Conservation (phyloP, 768 basidiomycete genomes). For the Lactarius vividus region DNA sequence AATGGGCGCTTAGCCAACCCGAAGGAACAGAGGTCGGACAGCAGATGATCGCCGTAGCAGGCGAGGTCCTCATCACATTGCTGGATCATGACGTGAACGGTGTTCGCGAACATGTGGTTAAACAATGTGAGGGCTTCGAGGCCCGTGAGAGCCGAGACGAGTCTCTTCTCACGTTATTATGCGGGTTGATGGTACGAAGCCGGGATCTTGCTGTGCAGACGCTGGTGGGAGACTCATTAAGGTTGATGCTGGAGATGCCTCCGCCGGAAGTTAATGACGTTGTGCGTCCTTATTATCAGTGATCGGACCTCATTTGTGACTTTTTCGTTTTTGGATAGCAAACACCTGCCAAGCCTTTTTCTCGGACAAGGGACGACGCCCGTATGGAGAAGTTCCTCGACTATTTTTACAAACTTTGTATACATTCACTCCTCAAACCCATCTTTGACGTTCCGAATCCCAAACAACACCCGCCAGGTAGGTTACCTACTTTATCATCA, state of each 20-base stretch:
- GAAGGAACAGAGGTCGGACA: conserved; percentile 51
- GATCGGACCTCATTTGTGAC: conserved; percentile 3
- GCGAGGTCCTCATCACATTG: conserved; percentile 80
- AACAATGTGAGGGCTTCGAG: conserved; percentile 66
- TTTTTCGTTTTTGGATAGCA: conserved; percentile 3
- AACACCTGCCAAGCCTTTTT: conserved; percentile 41
- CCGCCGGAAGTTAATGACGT: conserved; percentile 33
- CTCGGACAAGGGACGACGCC: conserved; percentile 75
- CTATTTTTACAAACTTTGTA: conserved; percentile 87
- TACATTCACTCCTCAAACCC: conserved; percentile 78
- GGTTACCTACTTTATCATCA: neutral
- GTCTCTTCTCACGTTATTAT: conserved; percentile 73
- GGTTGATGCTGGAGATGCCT: conserved; percentile 78
- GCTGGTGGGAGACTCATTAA: conserved; percentile 85
- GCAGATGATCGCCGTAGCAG: conserved; percentile 73
- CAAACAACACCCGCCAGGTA: conserved; percentile 39
- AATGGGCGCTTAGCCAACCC: conserved; percentile 81
- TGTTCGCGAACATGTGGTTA: conserved; percentile 79
- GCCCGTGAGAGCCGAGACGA: conserved; percentile 62
- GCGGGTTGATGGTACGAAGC: conserved; percentile 73
- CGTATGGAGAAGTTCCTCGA: conserved; percentile 87
- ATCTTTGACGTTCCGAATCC: conserved; percentile 70
- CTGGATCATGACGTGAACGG: conserved; percentile 91
- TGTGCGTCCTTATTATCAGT: conserved; percentile 22
- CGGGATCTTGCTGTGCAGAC: conserved; percentile 85